These are phyloP conservation scores for Triticum dicoccoides DNA, from an alignment of 176 grass and related monocot species.

Conservation along the genomic window DNA sequence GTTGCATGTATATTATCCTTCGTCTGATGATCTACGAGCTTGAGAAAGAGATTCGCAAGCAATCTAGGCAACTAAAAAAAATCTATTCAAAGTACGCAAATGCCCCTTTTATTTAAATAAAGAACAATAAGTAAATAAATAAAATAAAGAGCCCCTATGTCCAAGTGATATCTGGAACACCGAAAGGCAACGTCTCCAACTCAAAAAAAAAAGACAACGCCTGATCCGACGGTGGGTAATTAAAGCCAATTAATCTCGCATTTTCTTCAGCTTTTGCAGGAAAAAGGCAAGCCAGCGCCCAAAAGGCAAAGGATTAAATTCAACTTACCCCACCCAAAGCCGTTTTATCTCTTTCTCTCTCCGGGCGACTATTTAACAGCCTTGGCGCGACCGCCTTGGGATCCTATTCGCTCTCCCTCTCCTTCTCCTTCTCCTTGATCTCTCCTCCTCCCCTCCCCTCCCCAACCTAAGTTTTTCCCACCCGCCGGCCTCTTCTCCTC, in stretches of 20 bases:
- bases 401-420: background rate
- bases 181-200: background rate
- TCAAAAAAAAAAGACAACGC: background rate
- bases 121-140: too few species aligned
- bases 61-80: too few species aligned
- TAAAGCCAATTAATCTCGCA: background rate
- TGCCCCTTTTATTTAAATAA: too few species aligned
- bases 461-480: background rate
- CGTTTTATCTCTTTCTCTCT: slow-evolving; percentile 5
- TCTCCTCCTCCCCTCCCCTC: background rate
- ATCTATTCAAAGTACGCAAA: too few species aligned
- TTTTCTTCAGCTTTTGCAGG: background rate
- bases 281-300: background rate
- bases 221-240: background rate
- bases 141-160: background rate
- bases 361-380: slow-evolving; percentile 45
- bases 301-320: slow-evolving; percentile 8
- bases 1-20: background rate
- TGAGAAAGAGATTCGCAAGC: too few species aligned
- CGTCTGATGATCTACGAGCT: too few species aligned
- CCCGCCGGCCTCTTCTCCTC: background rate
- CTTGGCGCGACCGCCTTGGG: slow-evolving; percentile 33
- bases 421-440: background rate
- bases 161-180: background rate
- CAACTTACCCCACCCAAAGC: background rate